Evolutionary conservation across 2,329 filamentous ascomycete species (phyloP).

Genomic region (Neofusicoccum ribis): DNA sequence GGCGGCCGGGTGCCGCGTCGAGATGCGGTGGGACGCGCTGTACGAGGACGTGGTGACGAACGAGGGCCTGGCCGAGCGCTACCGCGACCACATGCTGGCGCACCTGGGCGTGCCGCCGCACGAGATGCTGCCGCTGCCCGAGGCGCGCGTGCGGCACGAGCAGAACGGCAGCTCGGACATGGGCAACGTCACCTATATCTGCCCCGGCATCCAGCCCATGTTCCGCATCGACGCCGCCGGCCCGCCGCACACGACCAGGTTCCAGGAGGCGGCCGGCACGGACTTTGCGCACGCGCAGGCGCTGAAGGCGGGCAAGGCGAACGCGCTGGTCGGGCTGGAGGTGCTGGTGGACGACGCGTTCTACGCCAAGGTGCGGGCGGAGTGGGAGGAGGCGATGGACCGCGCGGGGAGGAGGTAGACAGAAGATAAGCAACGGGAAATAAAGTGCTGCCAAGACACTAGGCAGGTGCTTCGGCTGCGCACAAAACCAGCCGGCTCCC

Average conservation of each 20-base stretch:
- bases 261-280: constrained; percentile 23
- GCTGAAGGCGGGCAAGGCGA: constrained; percentile 21
- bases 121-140: constrained; percentile 12
- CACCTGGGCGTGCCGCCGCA: not conserved
- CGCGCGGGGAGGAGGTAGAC: not conserved
- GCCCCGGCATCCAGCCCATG: constrained; percentile 24
- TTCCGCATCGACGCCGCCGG: constrained; percentile 24
- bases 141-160: not conserved
- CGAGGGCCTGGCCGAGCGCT: not conserved
- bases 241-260: constrained; percentile 24
- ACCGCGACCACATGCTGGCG: not conserved
- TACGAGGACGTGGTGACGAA: constrained; percentile 18
- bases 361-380: constrained; percentile 16
- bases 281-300: constrained; percentile 24
- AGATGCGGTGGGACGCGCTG: constrained; percentile 13
- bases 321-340: constrained; percentile 20
- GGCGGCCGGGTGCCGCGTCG: constrained; percentile 45
- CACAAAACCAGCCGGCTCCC: not conserved
- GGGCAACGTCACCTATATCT: constrained; percentile 25
- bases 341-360: constrained; percentile 21
- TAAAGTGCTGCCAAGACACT: not conserved
- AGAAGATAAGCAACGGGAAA: not conserved
- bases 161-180: constrained; percentile 24
- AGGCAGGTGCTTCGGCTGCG: not conserved
- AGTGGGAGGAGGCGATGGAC: constrained; percentile 20